Conservation (phyloP, 2,329 filamentous ascomycete species). For the Fusarium sp. region DNA sequence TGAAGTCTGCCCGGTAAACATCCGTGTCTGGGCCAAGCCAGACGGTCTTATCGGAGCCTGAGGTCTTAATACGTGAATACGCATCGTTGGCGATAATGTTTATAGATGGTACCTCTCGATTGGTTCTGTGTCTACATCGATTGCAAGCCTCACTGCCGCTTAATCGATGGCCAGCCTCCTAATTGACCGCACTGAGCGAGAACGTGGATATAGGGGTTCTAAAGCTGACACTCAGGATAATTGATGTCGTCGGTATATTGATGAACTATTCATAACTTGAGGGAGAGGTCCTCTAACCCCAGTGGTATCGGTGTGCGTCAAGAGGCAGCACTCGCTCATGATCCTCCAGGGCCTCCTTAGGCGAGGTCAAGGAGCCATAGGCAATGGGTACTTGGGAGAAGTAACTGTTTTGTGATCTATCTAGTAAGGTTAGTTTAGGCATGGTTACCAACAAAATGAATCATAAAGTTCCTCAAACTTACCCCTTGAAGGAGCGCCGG, state of each 20-base stretch:
- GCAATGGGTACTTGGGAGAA: neutral
- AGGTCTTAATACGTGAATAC: neutral
- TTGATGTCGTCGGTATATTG: neutral
- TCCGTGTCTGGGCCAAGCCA: neutral
- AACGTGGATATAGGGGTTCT: neutral
- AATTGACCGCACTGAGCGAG: neutral
- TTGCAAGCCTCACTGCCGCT: neutral
- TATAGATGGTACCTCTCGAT: neutral
- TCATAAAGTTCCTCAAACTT: neutral
- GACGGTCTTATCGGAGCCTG: neutral
- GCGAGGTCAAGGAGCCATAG: neutral
- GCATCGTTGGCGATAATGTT: too few relatives aligned
- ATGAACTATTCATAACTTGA: neutral
- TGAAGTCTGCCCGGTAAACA: neutral
- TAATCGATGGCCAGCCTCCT: neutral
- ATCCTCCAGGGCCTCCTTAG: neutral
- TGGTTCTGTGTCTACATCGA: neutral
- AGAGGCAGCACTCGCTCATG: neutral
- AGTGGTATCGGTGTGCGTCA: neutral
- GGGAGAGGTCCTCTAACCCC: neutral
- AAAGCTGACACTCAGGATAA: neutral
- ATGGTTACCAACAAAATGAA: neutral
- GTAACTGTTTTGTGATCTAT: neutral
- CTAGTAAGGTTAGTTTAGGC: neutral
- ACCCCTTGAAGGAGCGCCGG: neutral